Evolutionary conservation across 192 early-diverging fungal genomes (phyloP), one percentile per base, ranked within the genome.

Genomic region (Backusella morwellensis): DNA sequence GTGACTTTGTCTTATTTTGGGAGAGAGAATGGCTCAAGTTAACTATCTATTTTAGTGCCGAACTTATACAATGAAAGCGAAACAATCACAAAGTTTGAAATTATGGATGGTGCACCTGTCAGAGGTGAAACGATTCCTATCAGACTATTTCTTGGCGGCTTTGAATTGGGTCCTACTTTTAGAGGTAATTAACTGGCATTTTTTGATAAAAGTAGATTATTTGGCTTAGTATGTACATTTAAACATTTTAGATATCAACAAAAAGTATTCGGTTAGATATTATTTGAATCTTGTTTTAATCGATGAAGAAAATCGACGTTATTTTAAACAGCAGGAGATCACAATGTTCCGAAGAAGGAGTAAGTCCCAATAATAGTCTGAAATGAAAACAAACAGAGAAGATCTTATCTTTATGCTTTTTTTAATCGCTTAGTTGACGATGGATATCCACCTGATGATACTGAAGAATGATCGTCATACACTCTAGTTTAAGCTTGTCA

Each of bases 11-110:
- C 38, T 40, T 44, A 17, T 12, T 44, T 44, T 44, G 3, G 8
- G 42, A 4, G 17, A n/a, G 47, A n/a, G 19, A 50, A 50, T 6
- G 19, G 19, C 47, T 15, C 42, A 44, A 17, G 15, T 70, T 63
- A 15, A n/a, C 29, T 69, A 12, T 36, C 4, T 70, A 34, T 63
- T 9, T 63, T 77, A 77, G 96, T 95, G 66, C 97, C 95, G 26
- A 99, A 98, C 80, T 94, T 98, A 80, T 97, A 97, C 86, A 99
- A 98, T 82, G 98, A 99, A 86, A 96, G 93, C 84, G 98, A 99
- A 84, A 98, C 96, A 0, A 93, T 99, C 52, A 99, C 97, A 54
- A 98, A 97, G 83, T 99, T 98, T 84, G 98, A 99, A 81, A 99
- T 99, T 78, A 99, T 99, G 98, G 98, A 99, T 82, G 98, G 98